These are phyloP conservation scores for Penicillium cinerascens DNA, from an alignment of 495 filamentous ascomycete genomes.

Conservation along the genomic window DNA sequence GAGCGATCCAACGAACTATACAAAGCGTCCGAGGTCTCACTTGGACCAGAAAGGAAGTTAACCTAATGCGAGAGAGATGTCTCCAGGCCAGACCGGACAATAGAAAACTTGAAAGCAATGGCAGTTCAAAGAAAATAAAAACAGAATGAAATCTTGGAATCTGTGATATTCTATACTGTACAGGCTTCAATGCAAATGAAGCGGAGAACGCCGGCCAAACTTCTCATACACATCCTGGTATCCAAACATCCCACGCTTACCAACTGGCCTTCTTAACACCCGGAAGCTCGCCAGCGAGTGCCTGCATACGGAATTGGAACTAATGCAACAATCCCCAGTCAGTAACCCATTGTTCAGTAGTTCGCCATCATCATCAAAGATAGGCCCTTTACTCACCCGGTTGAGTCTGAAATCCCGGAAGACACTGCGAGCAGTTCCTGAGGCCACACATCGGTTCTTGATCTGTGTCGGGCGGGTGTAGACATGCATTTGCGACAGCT, in stretches of 20 bases:
- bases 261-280: constrained; percentile 96
- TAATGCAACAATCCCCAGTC: constrained; percentile 35
- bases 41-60: background rate
- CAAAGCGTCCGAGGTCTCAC: background rate
- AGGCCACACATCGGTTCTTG: constrained; percentile 84
- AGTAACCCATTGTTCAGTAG: constrained; percentile 21
- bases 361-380: background rate
- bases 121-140: background rate
- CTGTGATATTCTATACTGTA: constrained; percentile 30
- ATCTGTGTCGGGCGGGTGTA: constrained; percentile 93
- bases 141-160: constrained; percentile 3
- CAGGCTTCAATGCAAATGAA: constrained; percentile 26
- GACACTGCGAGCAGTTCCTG: constrained; percentile 81
- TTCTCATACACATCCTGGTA: constrained; percentile 11
- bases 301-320: constrained; percentile 91
- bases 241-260: constrained; percentile 42
- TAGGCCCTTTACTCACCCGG: constrained; percentile 58
- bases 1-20: background rate
- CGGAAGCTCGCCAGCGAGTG: constrained; percentile 80
- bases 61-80: background rate
- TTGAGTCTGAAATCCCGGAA: constrained; percentile 86
- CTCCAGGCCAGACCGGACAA: background rate
- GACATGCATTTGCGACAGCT: constrained; percentile 89
- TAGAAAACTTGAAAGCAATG: background rate
- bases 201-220: constrained; percentile 30